Evolutionary conservation across 441 rosid species (phyloP), one percentile per base, ranked within the genome.

Genomic region (Pelargonium myrrhifolium): DNA sequence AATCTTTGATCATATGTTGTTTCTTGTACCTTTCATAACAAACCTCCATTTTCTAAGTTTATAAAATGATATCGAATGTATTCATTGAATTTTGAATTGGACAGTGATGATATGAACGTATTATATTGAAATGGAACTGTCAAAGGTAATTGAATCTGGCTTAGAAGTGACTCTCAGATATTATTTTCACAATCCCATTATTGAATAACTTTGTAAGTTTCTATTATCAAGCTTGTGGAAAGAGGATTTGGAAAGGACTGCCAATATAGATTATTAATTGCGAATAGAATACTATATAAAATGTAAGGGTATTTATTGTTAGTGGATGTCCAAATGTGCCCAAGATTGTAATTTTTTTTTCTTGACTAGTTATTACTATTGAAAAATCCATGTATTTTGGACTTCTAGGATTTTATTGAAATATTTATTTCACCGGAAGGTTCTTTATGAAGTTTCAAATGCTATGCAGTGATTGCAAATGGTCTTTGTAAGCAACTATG

Each of bases 401-500:
- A 21, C 62, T 18, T 35, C 7, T 53, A 14, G 22, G 56, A 4
- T 45, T 51, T 51, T 31, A 51, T 15, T 17, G 6, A 17, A 51
- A 49, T 49, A 14, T 49, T 7, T 51, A 7, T 61, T 22, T 68
- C 6, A 9, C 21, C 59, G 53, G 53, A 35, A 45, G 22, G 7
- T 51, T n/a, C 40, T 64, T 24, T 31, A 39, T 14, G 22, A 9
- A 55, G 18, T 68, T 74, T 64, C 42, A 39, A 40, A 53, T 64
- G 69, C 64, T 74, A 71, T 87, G 74, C 93, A 90, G 98, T 87
- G 83, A 75, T 89, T 68, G 75, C 61, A 39, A 74, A 77, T 72
- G 82, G 88, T 66, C 87, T 92, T 58, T 79, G 77, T 65, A 89
- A 84, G 90, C 78, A 70, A 70, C 80, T 87, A 15, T 94, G 99